Base-by-base conservation (phyloP, 352 stramenopile species). In the Pythium pyrilobum region DNA sequence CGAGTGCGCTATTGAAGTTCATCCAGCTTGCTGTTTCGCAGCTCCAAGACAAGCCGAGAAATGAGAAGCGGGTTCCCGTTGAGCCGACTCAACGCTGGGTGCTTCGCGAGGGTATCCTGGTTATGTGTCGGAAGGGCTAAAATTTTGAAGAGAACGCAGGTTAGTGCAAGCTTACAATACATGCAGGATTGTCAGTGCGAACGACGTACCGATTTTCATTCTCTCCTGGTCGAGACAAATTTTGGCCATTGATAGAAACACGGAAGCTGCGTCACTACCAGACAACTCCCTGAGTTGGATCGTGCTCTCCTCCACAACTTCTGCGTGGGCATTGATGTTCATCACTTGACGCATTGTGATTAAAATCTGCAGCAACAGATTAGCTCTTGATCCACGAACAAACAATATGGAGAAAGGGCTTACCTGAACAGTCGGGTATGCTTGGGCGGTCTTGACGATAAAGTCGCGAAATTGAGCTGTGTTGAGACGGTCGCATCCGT, bases 401-500 rank as follows among this genome's bases (percentile, higher is more conserved):
- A 46, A 29, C 3, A 36, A 27, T 7, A 56, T 7, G 20, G 6
- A 18, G 18, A 33, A 56, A 31, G 21, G 32, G 16, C 50, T 10
- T 61, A 85, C 72, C 63, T 88, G 77, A 3, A 81, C 65, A 33
- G 46, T 48, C 8, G 70, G 59, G 31, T 75, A 79, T 20, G 49
- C 52, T 23, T 58, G 64, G 23, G 73, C 40, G 3, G 79, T 74
- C 16, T 67, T 62, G 15, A 72, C 52, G 24, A 85, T 55, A 38
- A 65, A 85, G 34, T 83, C 48, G 16, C 70, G 66, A 20, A 87
- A 63, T 52, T 67, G 31, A 20, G 49, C 60, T 33, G 62, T 43
- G 12, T 67, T 45, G 2, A 87, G 52, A 1, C 66, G 43, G 41
- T 90, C 79, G 28, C 79, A 90, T n/a, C 69, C 77, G 36, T 90